Percentiles rank a stretch among this genome's conserved stretches.
Evolutionary conservation across 2,329 filamentous ascomycete genomes (phyloP).

Genomic region (Fusarium lyarnte): DNA sequence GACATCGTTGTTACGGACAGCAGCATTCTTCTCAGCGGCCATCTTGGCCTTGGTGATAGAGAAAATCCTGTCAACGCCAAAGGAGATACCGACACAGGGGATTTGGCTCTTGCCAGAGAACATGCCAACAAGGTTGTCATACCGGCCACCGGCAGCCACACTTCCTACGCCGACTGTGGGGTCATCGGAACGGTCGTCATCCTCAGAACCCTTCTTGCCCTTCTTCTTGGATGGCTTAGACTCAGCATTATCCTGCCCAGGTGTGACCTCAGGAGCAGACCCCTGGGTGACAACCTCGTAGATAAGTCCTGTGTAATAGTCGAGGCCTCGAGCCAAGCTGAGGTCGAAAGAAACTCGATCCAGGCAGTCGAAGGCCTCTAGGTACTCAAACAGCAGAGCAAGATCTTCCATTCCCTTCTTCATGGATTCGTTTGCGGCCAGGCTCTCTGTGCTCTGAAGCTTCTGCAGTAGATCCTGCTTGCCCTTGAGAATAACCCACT

Average conservation of each 20-base stretch:
- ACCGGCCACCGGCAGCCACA: slow-evolving; percentile 88
- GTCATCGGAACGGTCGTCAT: slow-evolving; percentile 77
- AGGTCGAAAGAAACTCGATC: slow-evolving; percentile 88
- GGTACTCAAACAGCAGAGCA: slow-evolving; percentile 81
- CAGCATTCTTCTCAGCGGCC: slow-evolving; percentile 68
- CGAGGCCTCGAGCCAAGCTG: slow-evolving; percentile 87
- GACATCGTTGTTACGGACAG: slow-evolving; percentile 69
- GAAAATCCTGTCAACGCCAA: slow-evolving; percentile 95
- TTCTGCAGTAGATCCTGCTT: slow-evolving; percentile 77
- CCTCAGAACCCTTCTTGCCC: slow-evolving; percentile 63
- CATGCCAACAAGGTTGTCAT: slow-evolving; percentile 94
- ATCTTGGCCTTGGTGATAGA: slow-evolving; percentile 83
- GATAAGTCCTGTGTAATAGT: slow-evolving; percentile 91
- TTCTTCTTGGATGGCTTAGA: slow-evolving; percentile 57
- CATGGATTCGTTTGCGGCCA: slow-evolving; percentile 77
- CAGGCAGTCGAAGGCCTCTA: slow-evolving; percentile 78
- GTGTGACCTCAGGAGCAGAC: slow-evolving; percentile 65
- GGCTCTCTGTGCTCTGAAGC: slow-evolving; percentile 72
- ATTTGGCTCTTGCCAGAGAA: slow-evolving; percentile 87
- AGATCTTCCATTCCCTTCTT: slow-evolving; percentile 85
- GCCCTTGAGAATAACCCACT: slow-evolving; percentile 83
- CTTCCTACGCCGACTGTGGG: slow-evolving; percentile 86
- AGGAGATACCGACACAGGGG: slow-evolving; percentile 74
- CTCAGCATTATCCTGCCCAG: slow-evolving; percentile 47
- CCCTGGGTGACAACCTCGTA: slow-evolving; percentile 89